A percentile compares a stretch with the other conserved stretches of the same genome.
Conservation (phyloP, 768 basidiomycete species). For the Termitomyces sp. region DNA sequence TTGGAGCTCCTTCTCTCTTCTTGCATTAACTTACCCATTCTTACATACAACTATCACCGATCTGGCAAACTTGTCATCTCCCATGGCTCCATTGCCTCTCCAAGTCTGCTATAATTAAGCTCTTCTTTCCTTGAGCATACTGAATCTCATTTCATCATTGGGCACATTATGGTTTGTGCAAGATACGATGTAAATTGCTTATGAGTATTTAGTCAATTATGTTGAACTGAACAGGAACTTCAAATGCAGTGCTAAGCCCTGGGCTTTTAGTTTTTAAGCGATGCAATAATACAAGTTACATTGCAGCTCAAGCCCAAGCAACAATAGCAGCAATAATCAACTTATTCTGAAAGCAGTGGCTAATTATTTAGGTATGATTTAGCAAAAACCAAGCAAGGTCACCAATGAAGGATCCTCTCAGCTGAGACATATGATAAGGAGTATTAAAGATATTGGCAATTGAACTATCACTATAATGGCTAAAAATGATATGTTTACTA, state of each 20-base stretch:
- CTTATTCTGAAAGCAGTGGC: background rate
- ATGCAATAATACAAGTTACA: background rate
- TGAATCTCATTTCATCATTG: slow-evolving; percentile 71
- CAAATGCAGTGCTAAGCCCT: background rate
- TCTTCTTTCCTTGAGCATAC: too few species aligned
- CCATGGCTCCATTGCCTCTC: too few species aligned
- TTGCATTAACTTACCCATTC: too few species aligned
- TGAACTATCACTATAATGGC: background rate
- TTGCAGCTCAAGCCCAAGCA: background rate
- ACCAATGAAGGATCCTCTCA: background rate
- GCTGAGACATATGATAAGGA: background rate
- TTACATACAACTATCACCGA: too few species aligned
- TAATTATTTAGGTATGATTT: too few species aligned
- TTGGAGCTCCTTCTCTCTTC: too few species aligned
- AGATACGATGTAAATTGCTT: slow-evolving; percentile 46
- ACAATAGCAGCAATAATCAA: background rate
- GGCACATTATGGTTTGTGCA: slow-evolving; percentile 77
- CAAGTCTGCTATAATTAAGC: too few species aligned
- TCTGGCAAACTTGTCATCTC: too few species aligned
- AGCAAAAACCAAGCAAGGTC: background rate
- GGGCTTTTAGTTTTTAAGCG: background rate
- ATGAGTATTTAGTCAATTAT: background rate
- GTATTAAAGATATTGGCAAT: background rate
- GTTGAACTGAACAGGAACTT: background rate
- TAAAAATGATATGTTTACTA: background rate